Percentiles rank a stretch among this genome's conserved stretches.
Evolutionary conservation across 2,329 filamentous ascomycete species (phyloP).

Genomic region (Dryadomyces quercus-mongolicae): DNA sequence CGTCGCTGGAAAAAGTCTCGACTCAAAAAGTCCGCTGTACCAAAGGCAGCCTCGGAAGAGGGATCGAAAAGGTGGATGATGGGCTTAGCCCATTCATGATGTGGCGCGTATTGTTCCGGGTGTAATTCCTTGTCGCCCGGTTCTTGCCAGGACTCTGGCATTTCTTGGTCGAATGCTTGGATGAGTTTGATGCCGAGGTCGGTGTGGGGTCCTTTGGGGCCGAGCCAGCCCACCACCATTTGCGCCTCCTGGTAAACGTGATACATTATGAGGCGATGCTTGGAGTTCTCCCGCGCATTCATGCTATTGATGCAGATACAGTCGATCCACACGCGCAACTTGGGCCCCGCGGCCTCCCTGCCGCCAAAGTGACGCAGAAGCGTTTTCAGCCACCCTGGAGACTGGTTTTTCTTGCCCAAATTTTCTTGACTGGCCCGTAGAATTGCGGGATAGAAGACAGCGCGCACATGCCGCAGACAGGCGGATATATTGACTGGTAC

Average conservation of each 20-base stretch:
- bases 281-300: neutral
- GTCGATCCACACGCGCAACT: conserved; percentile 1
- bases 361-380: neutral
- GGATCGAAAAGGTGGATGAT: neutral
- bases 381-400: neutral
- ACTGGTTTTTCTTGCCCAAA: neutral
- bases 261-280: neutral
- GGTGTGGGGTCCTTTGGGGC: neutral
- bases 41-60: neutral
- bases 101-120: neutral
- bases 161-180: neutral
- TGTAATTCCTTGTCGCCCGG: neutral
- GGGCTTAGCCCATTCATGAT: neutral
- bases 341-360: neutral
- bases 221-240: conserved; percentile 1
- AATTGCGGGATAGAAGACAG: neutral
- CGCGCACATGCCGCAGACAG: neutral
- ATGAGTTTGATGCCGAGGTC: neutral
- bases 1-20: conserved; percentile 1
- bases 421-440: neutral
- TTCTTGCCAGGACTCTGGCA: neutral
- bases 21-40: neutral
- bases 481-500: neutral
- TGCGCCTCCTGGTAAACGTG: conserved; percentile 2
- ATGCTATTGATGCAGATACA: neutral